A percentile compares a stretch with the other conserved stretches of the same genome.
Conservation (phyloP, 2,329 filamentous ascomycete species). For the Akanthomyces uredinophilus region DNA sequence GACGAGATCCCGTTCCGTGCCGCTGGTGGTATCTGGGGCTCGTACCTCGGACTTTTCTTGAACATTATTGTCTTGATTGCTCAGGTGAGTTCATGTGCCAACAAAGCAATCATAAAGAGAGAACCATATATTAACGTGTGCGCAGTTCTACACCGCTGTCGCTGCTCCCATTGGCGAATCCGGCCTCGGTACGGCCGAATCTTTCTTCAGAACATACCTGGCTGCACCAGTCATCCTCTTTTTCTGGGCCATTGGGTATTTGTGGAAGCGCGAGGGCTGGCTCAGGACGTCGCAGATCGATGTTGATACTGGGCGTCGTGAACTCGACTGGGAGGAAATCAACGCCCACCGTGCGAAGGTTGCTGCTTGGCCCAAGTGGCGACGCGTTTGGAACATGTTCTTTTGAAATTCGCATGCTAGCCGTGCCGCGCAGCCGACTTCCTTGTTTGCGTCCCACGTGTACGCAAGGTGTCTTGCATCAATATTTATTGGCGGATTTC, state of each 20-base stretch:
- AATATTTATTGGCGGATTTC: background rate
- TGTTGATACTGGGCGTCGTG: slow-evolving; percentile 60
- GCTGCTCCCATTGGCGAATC: slow-evolving; percentile 27
- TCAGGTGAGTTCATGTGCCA: slow-evolving; percentile 33
- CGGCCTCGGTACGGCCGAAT: slow-evolving; percentile 37
- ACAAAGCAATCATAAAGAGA: background rate
- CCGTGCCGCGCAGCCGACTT: no score
- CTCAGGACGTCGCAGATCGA: slow-evolving; percentile 57
- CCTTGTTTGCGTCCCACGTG: no score
- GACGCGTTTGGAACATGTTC: slow-evolving; percentile 32
- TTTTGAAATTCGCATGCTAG: slow-evolving; percentile 20
- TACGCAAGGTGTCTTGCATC: background rate
- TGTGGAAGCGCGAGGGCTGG: slow-evolving; percentile 63
- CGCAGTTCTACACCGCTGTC: slow-evolving; percentile 47
- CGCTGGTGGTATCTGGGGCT: slow-evolving; percentile 56
- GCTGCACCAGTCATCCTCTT: slow-evolving; percentile 48
- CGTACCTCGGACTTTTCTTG: slow-evolving; percentile 56
- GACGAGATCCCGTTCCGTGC: slow-evolving; percentile 64
- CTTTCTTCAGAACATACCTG: slow-evolving; percentile 53
- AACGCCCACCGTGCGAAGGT: slow-evolving; percentile 48
- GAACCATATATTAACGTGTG: background rate
- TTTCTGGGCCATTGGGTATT: slow-evolving; percentile 54
- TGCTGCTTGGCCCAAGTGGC: slow-evolving; percentile 49
- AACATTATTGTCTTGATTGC: slow-evolving; percentile 51
- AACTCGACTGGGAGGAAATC: slow-evolving; percentile 61